Percentiles rank a stretch among this genome's conserved stretches.
phyloP scores from a whole-genome alignment of 2,329 filamentous ascomycete genomes.

The Apiospora koreana region DNA sequence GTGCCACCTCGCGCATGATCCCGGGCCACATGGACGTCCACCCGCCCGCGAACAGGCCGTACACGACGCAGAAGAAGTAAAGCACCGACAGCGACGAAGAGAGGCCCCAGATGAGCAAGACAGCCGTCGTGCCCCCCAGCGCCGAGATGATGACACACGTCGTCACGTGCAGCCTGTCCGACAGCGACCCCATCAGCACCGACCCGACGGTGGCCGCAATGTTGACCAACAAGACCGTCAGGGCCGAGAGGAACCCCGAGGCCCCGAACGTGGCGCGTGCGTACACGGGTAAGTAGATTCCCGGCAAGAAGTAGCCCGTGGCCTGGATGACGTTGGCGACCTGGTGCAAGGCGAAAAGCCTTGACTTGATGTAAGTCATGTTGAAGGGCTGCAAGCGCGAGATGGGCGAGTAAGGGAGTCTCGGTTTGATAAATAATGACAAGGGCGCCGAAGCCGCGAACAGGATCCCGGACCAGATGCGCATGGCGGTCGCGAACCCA shows the following conservation, averaged over 20 bases:
- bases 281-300: constrained; percentile 25
- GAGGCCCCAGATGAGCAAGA: constrained; percentile 64
- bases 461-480: constrained; percentile 54
- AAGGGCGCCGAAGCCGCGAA: constrained; percentile 57
- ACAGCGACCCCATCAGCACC: constrained; percentile 60
- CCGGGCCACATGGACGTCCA: constrained; percentile 63
- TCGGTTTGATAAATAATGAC: constrained; percentile 57
- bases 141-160: constrained; percentile 60
- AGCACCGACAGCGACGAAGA: constrained; percentile 54
- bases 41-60: constrained; percentile 65
- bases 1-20: constrained; percentile 8
- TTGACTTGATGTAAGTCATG: constrained; percentile 52
- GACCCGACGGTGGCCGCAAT: constrained; percentile 52
- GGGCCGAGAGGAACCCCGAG: background rate
- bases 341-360: constrained; percentile 59
- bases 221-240: constrained; percentile 38
- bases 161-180: constrained; percentile 57
- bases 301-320: constrained; percentile 52
- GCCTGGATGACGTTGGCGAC: constrained; percentile 59
- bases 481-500: constrained; percentile 54
- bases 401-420: constrained; percentile 44
- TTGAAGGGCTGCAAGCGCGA: constrained; percentile 37
- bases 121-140: constrained; percentile 54
- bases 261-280: constrained; percentile 14
- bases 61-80: constrained; percentile 61